These are phyloP conservation scores for Cicer chorassanicum DNA, from an alignment of 306 rosid species.

Conservation along the genomic window DNA sequence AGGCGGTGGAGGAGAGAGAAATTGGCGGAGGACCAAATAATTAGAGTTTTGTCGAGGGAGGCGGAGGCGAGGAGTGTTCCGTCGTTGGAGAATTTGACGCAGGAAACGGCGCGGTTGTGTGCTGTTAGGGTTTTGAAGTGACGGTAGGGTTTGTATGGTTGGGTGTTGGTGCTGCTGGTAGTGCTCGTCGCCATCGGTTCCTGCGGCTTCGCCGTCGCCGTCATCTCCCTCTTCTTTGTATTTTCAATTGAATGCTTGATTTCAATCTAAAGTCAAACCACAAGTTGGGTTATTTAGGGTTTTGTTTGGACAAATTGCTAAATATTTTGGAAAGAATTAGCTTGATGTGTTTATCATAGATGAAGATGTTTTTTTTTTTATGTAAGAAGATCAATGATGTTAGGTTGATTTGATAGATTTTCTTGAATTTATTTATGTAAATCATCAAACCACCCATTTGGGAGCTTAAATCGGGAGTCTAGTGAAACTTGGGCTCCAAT, in stretches of 20 bases:
- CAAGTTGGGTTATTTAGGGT: too few relatives aligned
- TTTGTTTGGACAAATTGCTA: too few relatives aligned
- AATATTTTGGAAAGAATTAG: too few relatives aligned
- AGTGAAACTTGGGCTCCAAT: too few relatives aligned
- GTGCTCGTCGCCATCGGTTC: conserved; percentile 51
- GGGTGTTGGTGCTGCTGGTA: conserved; percentile 54
- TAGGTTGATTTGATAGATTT: too few relatives aligned
- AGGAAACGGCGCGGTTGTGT: conserved; percentile 71
- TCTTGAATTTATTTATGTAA: too few relatives aligned
- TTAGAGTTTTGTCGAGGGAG: conserved; percentile 82
- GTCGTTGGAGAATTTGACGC: conserved; percentile 87
- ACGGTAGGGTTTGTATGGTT: conserved; percentile 74
- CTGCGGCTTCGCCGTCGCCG: too few relatives aligned
- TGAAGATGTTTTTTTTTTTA: too few relatives aligned
- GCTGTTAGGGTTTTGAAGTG: conserved; percentile 70
- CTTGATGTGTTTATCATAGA: too few relatives aligned
- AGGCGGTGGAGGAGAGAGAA: conserved; percentile 75
- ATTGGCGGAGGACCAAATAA: conserved; percentile 68
- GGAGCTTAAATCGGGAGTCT: too few relatives aligned
- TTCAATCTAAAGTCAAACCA: neutral
- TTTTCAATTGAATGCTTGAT: neutral
- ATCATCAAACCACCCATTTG: too few relatives aligned
- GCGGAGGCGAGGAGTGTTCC: conserved; percentile 81
- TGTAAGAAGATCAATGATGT: too few relatives aligned
- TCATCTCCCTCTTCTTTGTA: neutral